Evolutionary conservation across 306 rosid species (phyloP), one percentile per base, ranked within the genome.

Genomic region (Dicorynia guianensis): DNA sequence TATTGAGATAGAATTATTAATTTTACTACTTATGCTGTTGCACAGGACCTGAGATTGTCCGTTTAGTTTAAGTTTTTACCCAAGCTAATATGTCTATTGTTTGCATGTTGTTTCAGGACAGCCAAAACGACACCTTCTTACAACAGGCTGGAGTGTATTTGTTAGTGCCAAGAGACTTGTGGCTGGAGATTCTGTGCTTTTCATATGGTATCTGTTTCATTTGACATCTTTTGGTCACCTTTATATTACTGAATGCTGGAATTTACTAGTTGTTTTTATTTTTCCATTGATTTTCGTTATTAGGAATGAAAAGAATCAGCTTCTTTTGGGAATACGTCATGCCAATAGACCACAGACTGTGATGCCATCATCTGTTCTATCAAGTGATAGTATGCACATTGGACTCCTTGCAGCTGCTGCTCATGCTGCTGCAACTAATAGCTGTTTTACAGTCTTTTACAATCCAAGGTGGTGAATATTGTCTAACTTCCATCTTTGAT

Each of bases 401-500:
- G 97, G 97, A 67, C 96, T 92, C 74, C 97, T 92, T 71, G 97
- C 97, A 11, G 97, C 96, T 74, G 97, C 97, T 12, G 97, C 97
- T 67, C 97, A 92, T 86, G 97, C 97, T 40, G 90, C 96, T 14
- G 87, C 97, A 78, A 92, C 93, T 15, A 88, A 86, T 86, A 92
- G 96, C 83, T 90, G 96, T 64, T 92, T 92, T 82, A 92, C 97
- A 13, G 90, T 92, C 77, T 92, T 92, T 79, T 92, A 83, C 76
- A 92, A 92, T 76, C 97, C 97, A 58, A 90, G 97, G 97, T 92
- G 78, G 72, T 63, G n/a, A 67, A 44, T 59, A 11, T 11, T 81
- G 63, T 71, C 50, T 66, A 20, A 53, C 49, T 55, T 75, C 77
- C 15, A 11, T 60, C 39, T 59, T 10, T 38, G 35, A 30, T 39